These are phyloP conservation scores for Arthrocladium fulminans DNA, from an alignment of 2,329 filamentous ascomycete species.

Conservation along the genomic window DNA sequence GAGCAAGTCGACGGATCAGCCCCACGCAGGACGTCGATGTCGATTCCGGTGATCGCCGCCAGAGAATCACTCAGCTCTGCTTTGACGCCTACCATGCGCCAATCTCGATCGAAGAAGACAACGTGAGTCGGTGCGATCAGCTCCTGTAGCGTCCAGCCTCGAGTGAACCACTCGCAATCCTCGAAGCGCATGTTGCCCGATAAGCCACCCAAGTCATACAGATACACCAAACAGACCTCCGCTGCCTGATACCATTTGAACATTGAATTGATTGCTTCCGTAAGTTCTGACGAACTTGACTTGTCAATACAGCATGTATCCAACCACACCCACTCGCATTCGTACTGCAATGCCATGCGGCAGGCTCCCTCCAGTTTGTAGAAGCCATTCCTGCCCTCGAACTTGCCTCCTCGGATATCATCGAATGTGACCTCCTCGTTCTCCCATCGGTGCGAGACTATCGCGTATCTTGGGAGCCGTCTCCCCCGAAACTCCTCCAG, in stretches of 20 bases:
- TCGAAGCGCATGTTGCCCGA: background rate
- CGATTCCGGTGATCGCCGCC: background rate
- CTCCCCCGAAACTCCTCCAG: background rate
- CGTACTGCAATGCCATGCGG: background rate
- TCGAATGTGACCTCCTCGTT: conserved; percentile 1
- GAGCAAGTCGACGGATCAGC: background rate
- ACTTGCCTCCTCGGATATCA: background rate
- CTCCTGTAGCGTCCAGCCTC: conserved; percentile 3
- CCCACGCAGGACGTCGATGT: background rate
- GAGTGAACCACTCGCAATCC: conserved; percentile 14
- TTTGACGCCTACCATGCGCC: background rate
- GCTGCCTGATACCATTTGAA: conserved; percentile 19
- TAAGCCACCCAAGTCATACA: background rate
- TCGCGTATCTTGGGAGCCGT: background rate
- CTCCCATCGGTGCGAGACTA: conserved; percentile 4
- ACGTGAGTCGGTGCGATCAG: conserved; percentile 16
- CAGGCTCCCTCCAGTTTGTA: background rate
- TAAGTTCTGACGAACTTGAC: conserved; percentile 1
- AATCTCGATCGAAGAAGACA: conserved; percentile 10
- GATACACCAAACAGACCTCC: conserved; percentile 12
- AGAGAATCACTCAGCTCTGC: background rate
- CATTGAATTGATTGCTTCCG: conserved; percentile 5
- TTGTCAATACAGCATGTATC: conserved; percentile 23
- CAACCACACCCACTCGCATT: conserved; percentile 11
- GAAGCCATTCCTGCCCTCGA: background rate